Base-by-base conservation (phyloP, 148 eudicot genomes). In the Pouteria glomerata region DNA sequence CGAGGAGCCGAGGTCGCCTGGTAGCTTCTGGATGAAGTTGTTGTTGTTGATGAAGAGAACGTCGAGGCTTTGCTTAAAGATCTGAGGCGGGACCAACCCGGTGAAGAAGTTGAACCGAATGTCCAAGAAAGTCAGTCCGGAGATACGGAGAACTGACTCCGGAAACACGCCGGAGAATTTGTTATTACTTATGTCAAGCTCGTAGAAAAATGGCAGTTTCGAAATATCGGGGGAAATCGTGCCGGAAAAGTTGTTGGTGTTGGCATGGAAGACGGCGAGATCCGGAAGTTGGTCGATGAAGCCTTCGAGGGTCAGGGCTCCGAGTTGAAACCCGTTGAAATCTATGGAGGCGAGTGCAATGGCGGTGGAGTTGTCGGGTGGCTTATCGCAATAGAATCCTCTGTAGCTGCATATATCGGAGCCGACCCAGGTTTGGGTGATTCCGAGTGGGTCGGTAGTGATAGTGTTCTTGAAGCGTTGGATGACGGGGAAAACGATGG, bases 171-270 rank as follows among this genome's bases (percentile, higher is more conserved):
- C 83, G n/a, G 21, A 21, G 5, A 75, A 61, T 4, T 75, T 77
- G 75, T 83, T 83, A 62, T 77, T 77, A 60, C 86, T 83, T 37
- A 83, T 62, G 42, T 83, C 86, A 1, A 83, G 63, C 73, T 83
- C 86, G 18, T 23, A 79, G 3, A 83, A 50, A 31, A 48, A 80
- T 8, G 67, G 72, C 15, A 74, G 56, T 12, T 57, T 57, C 59
- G 50, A 42, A 23, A 80, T 52, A 13, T 39, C 24, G 4, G 68
- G 26, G 0, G 78, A 73, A 11, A 83, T 67, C 3, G 34, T 31
- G 2, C 86, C 86, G 4, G 45, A n/a, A 4, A 76, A 79, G 51
- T 41, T 16, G 50, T 82, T 82, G 18, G 78, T 37, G 47, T 82
- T 82, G 21, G 80, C 80, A 27, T 82, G 85, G 34, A 82, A 76